phyloP scores from a whole-genome alignment of 2,329 filamentous ascomycete genomes.

The Neonectria coccinea region DNA sequence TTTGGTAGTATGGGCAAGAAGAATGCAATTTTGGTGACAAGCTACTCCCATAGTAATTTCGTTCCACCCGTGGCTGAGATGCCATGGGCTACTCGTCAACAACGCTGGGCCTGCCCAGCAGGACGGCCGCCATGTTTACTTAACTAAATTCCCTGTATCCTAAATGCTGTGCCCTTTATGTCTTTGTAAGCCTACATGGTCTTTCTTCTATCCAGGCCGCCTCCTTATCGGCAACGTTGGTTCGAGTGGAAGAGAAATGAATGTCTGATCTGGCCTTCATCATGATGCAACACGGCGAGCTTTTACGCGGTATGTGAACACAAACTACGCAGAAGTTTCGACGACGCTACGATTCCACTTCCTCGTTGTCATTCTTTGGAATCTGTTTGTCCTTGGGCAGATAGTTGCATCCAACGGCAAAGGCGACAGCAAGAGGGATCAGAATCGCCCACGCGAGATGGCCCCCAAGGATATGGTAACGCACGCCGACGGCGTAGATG shows the following conservation, averaged over 20 bases:
- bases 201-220: not conserved
- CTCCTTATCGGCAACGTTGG: not conserved
- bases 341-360: slow-evolving; percentile 9
- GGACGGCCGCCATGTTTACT: not conserved
- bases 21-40: not conserved
- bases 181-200: not conserved
- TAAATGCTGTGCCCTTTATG: not conserved
- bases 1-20: not conserved
- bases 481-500: slow-evolving; percentile 75
- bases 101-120: not conserved
- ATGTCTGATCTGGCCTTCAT: not conserved
- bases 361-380: slow-evolving; percentile 28
- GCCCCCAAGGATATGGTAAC: slow-evolving; percentile 70
- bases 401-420: slow-evolving; percentile 42
- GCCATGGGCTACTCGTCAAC: not conserved
- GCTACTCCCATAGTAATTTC: not conserved
- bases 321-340: no score
- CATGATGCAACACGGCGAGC: not conserved
- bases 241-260: not conserved
- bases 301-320: not conserved
- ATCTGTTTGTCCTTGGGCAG: slow-evolving; percentile 46
- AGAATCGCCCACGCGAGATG: slow-evolving; percentile 59
- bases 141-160: not conserved
- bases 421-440: slow-evolving; percentile 46
- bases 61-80: not conserved